Percentiles rank a stretch among this genome's conserved stretches.
These are phyloP conservation scores for Gynandropsis gynandra DNA, from an alignment of 345 rosid species.

Conservation along the genomic window DNA sequence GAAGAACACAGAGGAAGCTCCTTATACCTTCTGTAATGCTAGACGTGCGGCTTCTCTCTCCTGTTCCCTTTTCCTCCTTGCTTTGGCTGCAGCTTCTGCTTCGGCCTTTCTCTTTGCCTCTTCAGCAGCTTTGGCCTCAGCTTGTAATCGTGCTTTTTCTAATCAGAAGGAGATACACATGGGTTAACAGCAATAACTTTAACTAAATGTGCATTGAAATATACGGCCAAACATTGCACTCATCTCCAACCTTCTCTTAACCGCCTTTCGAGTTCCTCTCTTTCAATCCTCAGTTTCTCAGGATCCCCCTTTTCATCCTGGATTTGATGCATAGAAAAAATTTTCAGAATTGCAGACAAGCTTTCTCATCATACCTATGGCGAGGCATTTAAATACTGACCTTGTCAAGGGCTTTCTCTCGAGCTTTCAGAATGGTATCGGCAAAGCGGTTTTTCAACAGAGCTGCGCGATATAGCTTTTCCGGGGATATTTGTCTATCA, in stretches of 20 bases:
- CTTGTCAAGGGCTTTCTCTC: slow-evolving; percentile 77
- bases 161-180: slow-evolving; percentile 10
- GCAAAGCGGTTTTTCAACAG: slow-evolving; percentile 79
- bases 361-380: slow-evolving; percentile 2
- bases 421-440: slow-evolving; percentile 85
- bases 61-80: slow-evolving; percentile 61
- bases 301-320: slow-evolving; percentile 70
- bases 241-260: slow-evolving; percentile 60
- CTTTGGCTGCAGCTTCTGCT: slow-evolving; percentile 76
- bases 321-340: slow-evolving; percentile 20
- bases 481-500: slow-evolving; percentile 81
- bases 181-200: slow-evolving; percentile 2
- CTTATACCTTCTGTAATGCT: slow-evolving; percentile 60
- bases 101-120: slow-evolving; percentile 63
- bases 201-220: too few relatives aligned
- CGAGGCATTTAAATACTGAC: slow-evolving; percentile 26
- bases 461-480: slow-evolving; percentile 81
- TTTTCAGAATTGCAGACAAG: neutral
- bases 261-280: slow-evolving; percentile 73
- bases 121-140: slow-evolving; percentile 84
- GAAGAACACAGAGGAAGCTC: slow-evolving; percentile 8
- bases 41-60: slow-evolving; percentile 94
- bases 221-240: slow-evolving; percentile 22
- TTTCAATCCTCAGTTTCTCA: slow-evolving; percentile 61
- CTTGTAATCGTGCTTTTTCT: slow-evolving; percentile 78